A percentile compares a stretch with the other conserved stretches of the same genome.
Conservation (phyloP, 2,329 filamentous ascomycete species). For the Metarhizium album region DNA sequence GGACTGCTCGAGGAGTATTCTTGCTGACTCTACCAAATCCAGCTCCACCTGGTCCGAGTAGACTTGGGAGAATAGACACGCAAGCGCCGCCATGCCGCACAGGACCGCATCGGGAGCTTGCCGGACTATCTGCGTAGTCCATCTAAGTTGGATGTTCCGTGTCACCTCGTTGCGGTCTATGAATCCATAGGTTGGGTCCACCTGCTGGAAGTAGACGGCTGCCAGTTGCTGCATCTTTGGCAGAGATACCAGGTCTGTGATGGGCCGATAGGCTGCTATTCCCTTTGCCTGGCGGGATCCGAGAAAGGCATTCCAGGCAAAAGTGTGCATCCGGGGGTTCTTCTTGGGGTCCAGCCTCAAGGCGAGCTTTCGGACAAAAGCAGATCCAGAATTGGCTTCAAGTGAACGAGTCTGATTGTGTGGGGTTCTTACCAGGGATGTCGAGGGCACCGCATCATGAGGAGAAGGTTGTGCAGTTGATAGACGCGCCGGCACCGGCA, state of each 20-base stretch:
- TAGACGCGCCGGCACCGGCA: neutral
- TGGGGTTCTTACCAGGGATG: conserved; percentile 10
- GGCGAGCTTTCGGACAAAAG: conserved; percentile 42
- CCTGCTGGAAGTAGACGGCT: conserved; percentile 39
- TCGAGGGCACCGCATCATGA: neutral
- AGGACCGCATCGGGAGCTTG: conserved; percentile 35
- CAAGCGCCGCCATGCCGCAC: conserved; percentile 44
- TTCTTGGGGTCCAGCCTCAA: conserved; percentile 41
- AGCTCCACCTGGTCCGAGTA: conserved; percentile 30
- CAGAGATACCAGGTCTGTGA: neutral
- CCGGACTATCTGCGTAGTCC: conserved; percentile 19
- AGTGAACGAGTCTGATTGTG: conserved; percentile 19
- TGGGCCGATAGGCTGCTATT: neutral
- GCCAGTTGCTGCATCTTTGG: conserved; percentile 30
- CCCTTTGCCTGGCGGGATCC: conserved; percentile 26
- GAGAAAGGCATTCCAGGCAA: conserved; percentile 40
- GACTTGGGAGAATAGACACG: conserved; percentile 36
- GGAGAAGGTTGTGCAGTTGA: neutral
- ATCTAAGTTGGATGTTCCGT: conserved; percentile 19
- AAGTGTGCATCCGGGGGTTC: conserved; percentile 41
- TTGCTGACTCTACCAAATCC: conserved; percentile 27
- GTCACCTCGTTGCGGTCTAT: conserved; percentile 23
- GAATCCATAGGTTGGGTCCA: conserved; percentile 43
- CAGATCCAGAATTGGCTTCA: conserved; percentile 45
- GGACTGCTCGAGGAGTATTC: neutral